Evolutionary conservation across 1,284 basidiomycete genomes (phyloP).

Genomic region (Ceratobasidium sp.): DNA sequence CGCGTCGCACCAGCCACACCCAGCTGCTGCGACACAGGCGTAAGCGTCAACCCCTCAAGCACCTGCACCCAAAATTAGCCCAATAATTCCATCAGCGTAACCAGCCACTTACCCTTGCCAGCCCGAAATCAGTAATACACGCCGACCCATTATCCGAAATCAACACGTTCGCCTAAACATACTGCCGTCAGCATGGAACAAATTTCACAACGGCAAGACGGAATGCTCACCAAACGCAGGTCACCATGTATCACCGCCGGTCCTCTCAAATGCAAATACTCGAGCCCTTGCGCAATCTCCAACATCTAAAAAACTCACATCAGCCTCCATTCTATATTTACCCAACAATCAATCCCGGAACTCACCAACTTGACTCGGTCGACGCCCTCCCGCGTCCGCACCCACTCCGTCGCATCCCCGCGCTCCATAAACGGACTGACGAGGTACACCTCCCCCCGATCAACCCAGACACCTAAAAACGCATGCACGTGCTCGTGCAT

Average conservation of each 20-base stretch:
- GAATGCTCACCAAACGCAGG: slow-evolving; percentile 20
- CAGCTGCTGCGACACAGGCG: slow-evolving; percentile 23
- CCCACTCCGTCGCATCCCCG: slow-evolving; percentile 32
- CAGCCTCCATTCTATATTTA: not conserved
- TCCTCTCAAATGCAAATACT: slow-evolving; percentile 30
- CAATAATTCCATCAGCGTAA: not conserved
- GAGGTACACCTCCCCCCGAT: slow-evolving; percentile 25
- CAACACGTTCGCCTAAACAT: slow-evolving; percentile 27
- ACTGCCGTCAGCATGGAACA: not conserved
- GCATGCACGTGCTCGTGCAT: slow-evolving; percentile 39
- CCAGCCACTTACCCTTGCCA: slow-evolving; percentile 16
- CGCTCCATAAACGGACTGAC: slow-evolving; percentile 38
- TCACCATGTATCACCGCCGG: slow-evolving; percentile 41
- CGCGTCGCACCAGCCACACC: slow-evolving; percentile 30
- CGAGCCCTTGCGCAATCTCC: slow-evolving; percentile 27
- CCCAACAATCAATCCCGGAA: not conserved
- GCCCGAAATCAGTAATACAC: slow-evolving; percentile 35
- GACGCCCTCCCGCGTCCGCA: slow-evolving; percentile 11
- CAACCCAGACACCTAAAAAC: slow-evolving; percentile 34
- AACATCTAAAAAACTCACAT: slow-evolving; percentile 4
- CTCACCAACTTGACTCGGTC: slow-evolving; percentile 25
- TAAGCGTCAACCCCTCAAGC: slow-evolving; percentile 26
- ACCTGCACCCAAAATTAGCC: slow-evolving; percentile 16
- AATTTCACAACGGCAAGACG: not conserved
- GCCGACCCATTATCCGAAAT: slow-evolving; percentile 29